phyloP scores from a whole-genome alignment of 1,284 basidiomycete species.

The Stygiomarasmius scandens region DNA sequence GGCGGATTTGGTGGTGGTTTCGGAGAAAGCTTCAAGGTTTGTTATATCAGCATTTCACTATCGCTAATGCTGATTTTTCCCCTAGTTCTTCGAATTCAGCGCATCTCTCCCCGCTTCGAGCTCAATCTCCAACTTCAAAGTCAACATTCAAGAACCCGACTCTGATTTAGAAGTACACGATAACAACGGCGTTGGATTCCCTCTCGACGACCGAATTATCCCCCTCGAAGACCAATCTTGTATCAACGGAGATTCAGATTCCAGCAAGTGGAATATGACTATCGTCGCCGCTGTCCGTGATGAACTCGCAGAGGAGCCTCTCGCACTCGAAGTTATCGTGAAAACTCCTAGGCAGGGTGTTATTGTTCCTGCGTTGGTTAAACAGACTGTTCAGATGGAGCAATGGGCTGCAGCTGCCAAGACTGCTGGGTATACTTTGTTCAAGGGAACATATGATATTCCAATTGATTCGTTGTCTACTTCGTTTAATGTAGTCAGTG shows the following conservation, averaged over 20 bases:
- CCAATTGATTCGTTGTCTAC: neutral
- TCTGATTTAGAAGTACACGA: neutral
- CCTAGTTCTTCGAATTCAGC: conserved; percentile 4
- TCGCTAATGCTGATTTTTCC: neutral
- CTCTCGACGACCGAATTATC: neutral
- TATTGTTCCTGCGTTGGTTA: neutral
- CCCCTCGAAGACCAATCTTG: neutral
- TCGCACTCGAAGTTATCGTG: neutral
- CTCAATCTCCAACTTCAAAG: conserved; percentile 2
- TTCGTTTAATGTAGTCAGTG: neutral
- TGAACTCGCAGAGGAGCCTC: neutral
- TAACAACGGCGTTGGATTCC: conserved; percentile 2
- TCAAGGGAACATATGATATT: neutral
- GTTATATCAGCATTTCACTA: neutral
- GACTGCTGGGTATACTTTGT: neutral
- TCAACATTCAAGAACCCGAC: neutral
- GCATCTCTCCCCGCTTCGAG: neutral
- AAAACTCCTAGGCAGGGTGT: neutral
- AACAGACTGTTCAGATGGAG: neutral
- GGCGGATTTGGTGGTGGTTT: neutral
- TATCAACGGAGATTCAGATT: neutral
- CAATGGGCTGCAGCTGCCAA: neutral
- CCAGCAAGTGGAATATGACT: conserved; percentile 2
- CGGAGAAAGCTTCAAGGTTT: neutral
- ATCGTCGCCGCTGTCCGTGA: conserved; percentile 4